Base-by-base conservation (phyloP, 768 basidiomycete species). In the Tulasnella sp. region DNA sequence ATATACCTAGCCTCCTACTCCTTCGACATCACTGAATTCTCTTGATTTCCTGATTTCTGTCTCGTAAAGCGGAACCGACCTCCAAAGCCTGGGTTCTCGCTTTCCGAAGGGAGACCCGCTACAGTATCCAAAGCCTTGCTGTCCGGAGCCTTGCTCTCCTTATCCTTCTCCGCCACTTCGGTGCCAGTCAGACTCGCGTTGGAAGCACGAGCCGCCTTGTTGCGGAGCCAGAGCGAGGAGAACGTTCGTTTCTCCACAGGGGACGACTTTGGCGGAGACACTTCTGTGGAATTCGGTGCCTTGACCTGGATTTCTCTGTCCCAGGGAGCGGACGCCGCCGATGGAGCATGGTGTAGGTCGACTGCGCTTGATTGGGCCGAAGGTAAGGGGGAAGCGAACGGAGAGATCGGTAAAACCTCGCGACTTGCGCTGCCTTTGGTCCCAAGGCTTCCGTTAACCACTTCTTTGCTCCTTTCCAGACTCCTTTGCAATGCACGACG, bases 401-500 rank as follows among this genome's bases (percentile, higher is more conserved):
- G 52, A 3, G 75, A 58, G 52, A 42, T 58, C 44, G 75, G 52
- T 19, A 76, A 48, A 48, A 36, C 36, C 44, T 72, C 71, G 40
- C 68, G 39, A 46, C 77, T 58, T 0, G 31, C 42, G 38, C 72
- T 42, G 44, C 62, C 62, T 36, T 62, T 44, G 38, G 27, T 62
- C 36, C 76, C 76, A 40, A 68, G 62, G 14, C 39, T 52, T 27
- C 52, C 56, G 34, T 46, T 77, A 34, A 40, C 56, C 31, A 27
- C 27, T 18, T 58, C 39, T 52, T 56, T 56, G 27, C 46, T 58
- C 56, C 52, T 77, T 27, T 79, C 91, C 19, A 95, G 85, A n/a
- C 90, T 93, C 76, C 94, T 92, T 82, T 93, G 91, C 42, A 96
- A 88, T 75, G 89, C 94, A 85, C 94, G 92, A 62, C 94, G 93